phyloP scores from a whole-genome alignment of 495 filamentous ascomycete species.

The Penicillium flavigenum region DNA sequence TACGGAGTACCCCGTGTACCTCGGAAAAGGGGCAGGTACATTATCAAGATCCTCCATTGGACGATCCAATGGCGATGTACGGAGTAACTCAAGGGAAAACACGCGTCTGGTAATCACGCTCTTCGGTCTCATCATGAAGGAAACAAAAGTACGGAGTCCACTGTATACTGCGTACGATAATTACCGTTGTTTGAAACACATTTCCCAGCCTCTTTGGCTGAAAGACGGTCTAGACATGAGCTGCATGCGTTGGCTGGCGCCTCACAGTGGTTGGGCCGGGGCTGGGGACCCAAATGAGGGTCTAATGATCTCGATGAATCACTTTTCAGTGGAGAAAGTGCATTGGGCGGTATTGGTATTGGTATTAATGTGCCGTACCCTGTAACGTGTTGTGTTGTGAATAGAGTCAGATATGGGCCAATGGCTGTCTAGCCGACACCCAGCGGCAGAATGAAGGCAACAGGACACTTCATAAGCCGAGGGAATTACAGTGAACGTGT shows the following conservation, averaged over 20 bases:
- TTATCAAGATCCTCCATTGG: neutral
- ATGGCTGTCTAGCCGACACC: neutral
- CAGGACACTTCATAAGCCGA: conserved; percentile 4
- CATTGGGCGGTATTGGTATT: conserved; percentile 2
- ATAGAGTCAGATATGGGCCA: conserved; percentile 2
- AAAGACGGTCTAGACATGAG: conserved; percentile 11
- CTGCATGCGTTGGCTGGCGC: conserved; percentile 8
- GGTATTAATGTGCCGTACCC: neutral
- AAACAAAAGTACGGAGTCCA: conserved; percentile 2
- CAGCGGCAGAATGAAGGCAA: neutral
- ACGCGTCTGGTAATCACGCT: neutral
- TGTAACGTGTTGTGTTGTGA: neutral
- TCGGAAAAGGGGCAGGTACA: neutral
- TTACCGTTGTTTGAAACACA: neutral
- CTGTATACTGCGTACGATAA: neutral
- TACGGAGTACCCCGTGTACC: neutral
- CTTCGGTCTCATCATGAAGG: neutral
- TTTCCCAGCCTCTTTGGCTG: conserved; percentile 8
- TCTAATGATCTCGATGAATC: conserved; percentile 12
- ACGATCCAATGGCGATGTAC: neutral
- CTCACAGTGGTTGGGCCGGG: conserved; percentile 9
- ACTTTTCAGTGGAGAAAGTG: conserved; percentile 10
- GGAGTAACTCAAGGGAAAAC: neutral
- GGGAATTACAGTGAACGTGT: neutral
- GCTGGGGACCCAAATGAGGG: conserved; percentile 9